Evolutionary conservation across 2,329 filamentous ascomycete genomes (phyloP).

Genomic region (Torrubiella hemipterigena): DNA sequence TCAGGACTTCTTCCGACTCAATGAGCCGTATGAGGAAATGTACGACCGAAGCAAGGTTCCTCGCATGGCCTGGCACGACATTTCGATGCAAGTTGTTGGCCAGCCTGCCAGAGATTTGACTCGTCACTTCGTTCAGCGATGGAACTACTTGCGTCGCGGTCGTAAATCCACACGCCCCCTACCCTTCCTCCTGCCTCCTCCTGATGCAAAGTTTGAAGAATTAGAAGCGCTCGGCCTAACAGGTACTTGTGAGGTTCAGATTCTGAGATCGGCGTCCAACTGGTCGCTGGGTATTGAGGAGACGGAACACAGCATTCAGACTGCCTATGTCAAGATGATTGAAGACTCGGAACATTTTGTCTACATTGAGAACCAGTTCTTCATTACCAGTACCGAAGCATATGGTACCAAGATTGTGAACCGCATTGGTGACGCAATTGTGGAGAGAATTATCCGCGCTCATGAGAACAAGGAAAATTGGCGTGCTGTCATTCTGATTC

Average conservation of each 20-base stretch:
- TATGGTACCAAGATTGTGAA: constrained; percentile 83
- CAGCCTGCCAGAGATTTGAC: constrained; percentile 91
- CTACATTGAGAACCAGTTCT: constrained; percentile 99
- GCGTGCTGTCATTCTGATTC: constrained; percentile 82
- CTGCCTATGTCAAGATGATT: constrained; percentile 88
- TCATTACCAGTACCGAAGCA: constrained; percentile 84
- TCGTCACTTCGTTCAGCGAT: constrained; percentile 91
- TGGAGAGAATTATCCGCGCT: constrained; percentile 80
- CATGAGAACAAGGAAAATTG: constrained; percentile 77
- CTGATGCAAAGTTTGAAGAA: constrained; percentile 79
- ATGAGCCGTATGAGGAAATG: constrained; percentile 97
- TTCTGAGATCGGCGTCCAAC: constrained; percentile 75
- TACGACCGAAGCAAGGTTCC: constrained; percentile 83
- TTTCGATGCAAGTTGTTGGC: constrained; percentile 93
- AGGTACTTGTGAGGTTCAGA: constrained; percentile 93
- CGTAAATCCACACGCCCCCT: constrained; percentile 88
- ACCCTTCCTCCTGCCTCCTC: constrained; percentile 84
- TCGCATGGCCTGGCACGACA: constrained; percentile 97
- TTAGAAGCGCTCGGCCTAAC: constrained; percentile 78
- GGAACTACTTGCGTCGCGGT: constrained; percentile 92
- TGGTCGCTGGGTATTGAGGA: constrained; percentile 89
- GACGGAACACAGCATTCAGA: constrained; percentile 90
- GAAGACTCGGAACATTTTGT: constrained; percentile 93
- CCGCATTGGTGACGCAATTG: constrained; percentile 84
- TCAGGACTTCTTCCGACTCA: constrained; percentile 85